Percentiles rank a stretch among this genome's conserved stretches.
phyloP scores from a whole-genome alignment of 208 protist species.

The Acanthamoeba lenticulata region DNA sequence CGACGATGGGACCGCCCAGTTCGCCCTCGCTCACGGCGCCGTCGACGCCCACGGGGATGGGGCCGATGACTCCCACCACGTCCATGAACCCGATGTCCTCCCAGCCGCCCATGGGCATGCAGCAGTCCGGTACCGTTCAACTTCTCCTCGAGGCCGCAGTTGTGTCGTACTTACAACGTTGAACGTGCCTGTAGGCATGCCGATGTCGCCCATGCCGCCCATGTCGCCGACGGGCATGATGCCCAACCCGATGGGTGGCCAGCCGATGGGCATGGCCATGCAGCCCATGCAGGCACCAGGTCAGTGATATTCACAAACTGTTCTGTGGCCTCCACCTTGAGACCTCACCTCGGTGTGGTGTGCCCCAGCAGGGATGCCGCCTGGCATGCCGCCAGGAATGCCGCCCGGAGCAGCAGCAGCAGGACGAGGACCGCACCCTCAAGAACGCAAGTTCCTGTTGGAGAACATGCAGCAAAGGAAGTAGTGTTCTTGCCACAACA shows the following conservation, averaged over 20 bases:
- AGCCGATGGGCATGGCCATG: slow-evolving; percentile 1
- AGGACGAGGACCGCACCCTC: neutral
- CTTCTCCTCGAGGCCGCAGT: neutral
- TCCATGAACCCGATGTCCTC: neutral
- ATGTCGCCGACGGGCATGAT: slow-evolving; percentile 44
- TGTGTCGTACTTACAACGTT: neutral
- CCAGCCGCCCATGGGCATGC: slow-evolving; percentile 50
- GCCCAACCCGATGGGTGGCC: neutral
- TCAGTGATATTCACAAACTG: neutral
- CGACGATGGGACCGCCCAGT: slow-evolving; percentile 10
- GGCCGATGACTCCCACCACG: neutral
- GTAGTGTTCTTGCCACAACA: no score
- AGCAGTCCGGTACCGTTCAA: neutral
- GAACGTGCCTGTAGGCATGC: neutral
- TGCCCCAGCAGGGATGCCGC: neutral
- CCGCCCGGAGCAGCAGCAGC: neutral
- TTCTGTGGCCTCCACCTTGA: neutral
- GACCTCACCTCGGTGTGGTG: neutral
- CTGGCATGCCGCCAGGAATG: neutral
- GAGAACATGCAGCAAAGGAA: slow-evolving; percentile 50
- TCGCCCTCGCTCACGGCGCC: slow-evolving; percentile 41
- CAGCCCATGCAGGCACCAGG: neutral
- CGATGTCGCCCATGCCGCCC: slow-evolving; percentile 11
- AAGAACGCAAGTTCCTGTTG: slow-evolving; percentile 16
- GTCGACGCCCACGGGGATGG: slow-evolving; percentile 13